A percentile compares a stretch with the other conserved stretches of the same genome.
phyloP scores from a whole-genome alignment of 352 stramenopile species.

The Globisporangium nodosum region DNA sequence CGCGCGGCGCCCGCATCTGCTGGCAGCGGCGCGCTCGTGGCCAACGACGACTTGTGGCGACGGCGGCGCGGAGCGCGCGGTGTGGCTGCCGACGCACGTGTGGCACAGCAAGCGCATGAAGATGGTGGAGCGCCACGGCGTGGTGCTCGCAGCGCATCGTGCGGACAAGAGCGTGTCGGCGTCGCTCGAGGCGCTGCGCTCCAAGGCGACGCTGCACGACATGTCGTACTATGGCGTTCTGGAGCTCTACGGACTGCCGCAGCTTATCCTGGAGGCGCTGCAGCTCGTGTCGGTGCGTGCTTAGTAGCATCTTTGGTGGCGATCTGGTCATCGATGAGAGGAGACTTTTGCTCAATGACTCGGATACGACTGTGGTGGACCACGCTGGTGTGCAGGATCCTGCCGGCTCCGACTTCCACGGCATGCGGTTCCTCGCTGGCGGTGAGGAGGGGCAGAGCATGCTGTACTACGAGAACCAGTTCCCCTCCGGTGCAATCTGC shows the following conservation, averaged over 20 bases:
- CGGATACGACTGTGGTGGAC: not conserved
- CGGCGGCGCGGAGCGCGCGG: slow-evolving; percentile 15
- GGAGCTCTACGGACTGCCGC: slow-evolving; percentile 52
- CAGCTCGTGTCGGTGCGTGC: slow-evolving; percentile 40
- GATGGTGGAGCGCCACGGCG: slow-evolving; percentile 47
- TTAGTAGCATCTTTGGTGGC: not conserved
- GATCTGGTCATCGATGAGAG: not conserved
- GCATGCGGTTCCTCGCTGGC: slow-evolving; percentile 44
- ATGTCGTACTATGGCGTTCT: slow-evolving; percentile 60
- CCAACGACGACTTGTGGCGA: slow-evolving; percentile 36
- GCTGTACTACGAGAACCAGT: slow-evolving; percentile 48
- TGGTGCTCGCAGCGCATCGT: slow-evolving; percentile 36
- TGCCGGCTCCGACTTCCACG: slow-evolving; percentile 55
- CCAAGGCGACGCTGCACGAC: slow-evolving; percentile 51
- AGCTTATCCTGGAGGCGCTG: slow-evolving; percentile 54
- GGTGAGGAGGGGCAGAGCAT: slow-evolving; percentile 41
- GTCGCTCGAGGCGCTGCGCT: slow-evolving; percentile 45
- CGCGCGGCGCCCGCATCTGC: slow-evolving; percentile 40
- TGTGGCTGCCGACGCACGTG: slow-evolving; percentile 60
- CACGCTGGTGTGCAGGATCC: slow-evolving; percentile 27
- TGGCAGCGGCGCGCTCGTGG: slow-evolving; percentile 37
- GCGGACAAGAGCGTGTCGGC: slow-evolving; percentile 65
- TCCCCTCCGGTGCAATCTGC: slow-evolving; percentile 56
- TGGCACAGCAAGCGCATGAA: slow-evolving; percentile 79
- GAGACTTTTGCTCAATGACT: not conserved